A percentile compares a stretch with the other conserved stretches of the same genome.
Evolutionary conservation across 176 grass and related monocot genomes (phyloP).

Genomic region (Rhynchospora tenuis): DNA sequence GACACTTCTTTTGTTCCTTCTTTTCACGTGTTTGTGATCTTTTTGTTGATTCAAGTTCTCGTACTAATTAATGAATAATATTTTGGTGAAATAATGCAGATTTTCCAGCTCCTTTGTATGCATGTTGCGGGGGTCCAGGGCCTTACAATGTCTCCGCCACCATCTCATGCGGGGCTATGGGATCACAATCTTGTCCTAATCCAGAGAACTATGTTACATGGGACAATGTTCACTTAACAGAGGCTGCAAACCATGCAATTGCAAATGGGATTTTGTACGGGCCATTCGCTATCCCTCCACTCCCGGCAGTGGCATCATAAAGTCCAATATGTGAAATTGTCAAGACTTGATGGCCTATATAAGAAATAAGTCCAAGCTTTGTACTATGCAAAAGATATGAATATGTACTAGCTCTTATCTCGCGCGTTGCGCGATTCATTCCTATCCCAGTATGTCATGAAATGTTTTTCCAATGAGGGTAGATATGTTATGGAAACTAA

Average conservation of each 20-base stretch:
- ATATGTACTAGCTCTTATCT: no score
- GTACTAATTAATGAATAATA: not conserved
- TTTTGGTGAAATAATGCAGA: not conserved
- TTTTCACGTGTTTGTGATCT: not conserved
- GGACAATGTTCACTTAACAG: not conserved
- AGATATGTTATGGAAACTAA: no score
- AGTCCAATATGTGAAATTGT: no score
- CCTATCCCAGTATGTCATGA: no score
- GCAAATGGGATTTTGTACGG: conserved; percentile 16
- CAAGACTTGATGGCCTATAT: no score
- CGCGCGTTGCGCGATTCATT: no score
- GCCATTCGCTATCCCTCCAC: not conserved
- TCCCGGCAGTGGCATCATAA: not conserved
- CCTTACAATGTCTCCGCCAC: not conserved
- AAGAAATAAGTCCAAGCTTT: no score
- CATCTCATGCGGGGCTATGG: not conserved
- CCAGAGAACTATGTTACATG: conserved; percentile 14
- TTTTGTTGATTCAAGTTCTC: not conserved
- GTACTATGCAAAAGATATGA: no score
- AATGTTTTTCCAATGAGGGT: no score
- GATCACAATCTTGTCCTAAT: not conserved
- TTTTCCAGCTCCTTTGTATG: conserved; percentile 10
- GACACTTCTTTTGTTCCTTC: not conserved
- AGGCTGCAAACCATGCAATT: conserved; percentile 10
- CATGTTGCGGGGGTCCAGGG: conserved; percentile 8